Evolutionary conservation across 805 yeast species (phyloP).

Genomic region (Hanseniaspora taiwanica): DNA sequence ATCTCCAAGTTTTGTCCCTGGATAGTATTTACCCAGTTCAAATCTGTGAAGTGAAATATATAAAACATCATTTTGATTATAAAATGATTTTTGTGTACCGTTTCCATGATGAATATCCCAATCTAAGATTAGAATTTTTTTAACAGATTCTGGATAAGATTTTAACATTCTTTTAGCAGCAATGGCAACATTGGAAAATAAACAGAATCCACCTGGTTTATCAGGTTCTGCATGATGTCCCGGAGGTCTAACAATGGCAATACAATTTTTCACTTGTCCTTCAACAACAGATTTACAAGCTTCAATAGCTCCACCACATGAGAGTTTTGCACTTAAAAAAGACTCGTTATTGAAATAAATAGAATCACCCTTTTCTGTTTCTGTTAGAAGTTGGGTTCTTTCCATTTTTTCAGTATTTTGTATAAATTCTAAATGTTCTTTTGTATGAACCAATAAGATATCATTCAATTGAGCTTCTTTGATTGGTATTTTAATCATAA

Average conservation of each 20-base stretch:
- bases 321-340: slow-evolving; percentile 68
- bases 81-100: slow-evolving; percentile 91
- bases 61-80: slow-evolving; percentile 77
- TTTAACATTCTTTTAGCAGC: slow-evolving; percentile 80
- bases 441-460: slow-evolving; percentile 73
- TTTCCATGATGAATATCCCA: slow-evolving; percentile 99
- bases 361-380: slow-evolving; percentile 87
- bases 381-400: slow-evolving; percentile 60
- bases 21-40: slow-evolving; percentile 85
- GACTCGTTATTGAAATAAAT: slow-evolving; percentile 92
- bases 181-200: slow-evolving; percentile 92
- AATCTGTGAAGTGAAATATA: slow-evolving; percentile 88
- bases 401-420: slow-evolving; percentile 67
- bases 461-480: slow-evolving; percentile 84
- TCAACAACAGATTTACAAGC: slow-evolving; percentile 93
- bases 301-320: slow-evolving; percentile 96
- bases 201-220: slow-evolving; percentile 91
- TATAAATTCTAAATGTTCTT: slow-evolving; percentile 63
- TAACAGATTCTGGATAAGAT: slow-evolving; percentile 76
- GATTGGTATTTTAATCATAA: slow-evolving; percentile 81
- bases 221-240: slow-evolving; percentile 99
- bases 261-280: slow-evolving; percentile 77
- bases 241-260: slow-evolving; percentile 96
- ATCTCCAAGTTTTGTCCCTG: slow-evolving; percentile 82
- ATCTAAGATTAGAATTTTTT: slow-evolving; percentile 72